Conservation (phyloP, 2,329 filamentous ascomycete species). For the Fusarium tupiense region DNA sequence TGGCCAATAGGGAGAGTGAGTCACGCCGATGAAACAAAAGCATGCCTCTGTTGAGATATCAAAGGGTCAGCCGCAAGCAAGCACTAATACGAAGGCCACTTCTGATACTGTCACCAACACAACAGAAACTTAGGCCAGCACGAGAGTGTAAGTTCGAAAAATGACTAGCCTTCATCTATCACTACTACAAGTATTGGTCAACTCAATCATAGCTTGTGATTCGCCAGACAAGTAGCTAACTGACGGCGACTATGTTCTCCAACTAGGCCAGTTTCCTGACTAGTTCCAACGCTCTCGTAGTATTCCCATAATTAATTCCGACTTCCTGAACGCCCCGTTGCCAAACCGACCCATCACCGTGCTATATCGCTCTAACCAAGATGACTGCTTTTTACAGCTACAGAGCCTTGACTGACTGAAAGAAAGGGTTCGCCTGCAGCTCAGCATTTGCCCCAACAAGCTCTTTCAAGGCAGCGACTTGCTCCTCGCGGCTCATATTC, state of each 20-base stretch:
- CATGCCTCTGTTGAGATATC: neutral
- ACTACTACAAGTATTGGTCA: neutral
- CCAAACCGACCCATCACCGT: neutral
- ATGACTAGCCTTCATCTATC: neutral
- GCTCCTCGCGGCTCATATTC: constrained; percentile 75
- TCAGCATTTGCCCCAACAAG: constrained; percentile 79
- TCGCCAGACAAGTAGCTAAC: neutral
- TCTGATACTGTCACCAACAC: neutral
- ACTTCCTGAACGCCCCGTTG: constrained; percentile 22
- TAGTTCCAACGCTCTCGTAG: constrained; percentile 5
- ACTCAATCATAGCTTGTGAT: neutral
- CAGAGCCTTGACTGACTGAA: constrained; percentile 69
- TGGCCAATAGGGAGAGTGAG: constrained; percentile 14
- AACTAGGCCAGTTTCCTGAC: neutral
- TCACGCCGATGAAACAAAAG: constrained; percentile 6
- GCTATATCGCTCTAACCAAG: neutral
- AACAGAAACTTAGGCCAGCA: neutral
- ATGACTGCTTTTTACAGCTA: constrained; percentile 42
- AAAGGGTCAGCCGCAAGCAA: neutral
- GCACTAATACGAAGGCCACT: neutral
- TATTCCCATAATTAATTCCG: constrained; percentile 11
- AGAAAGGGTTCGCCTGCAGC: constrained; percentile 73
- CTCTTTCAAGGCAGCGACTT: constrained; percentile 80
- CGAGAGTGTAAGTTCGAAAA: neutral
- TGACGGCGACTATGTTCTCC: neutral